These are phyloP conservation scores for Plasmodium fragile DNA, from an alignment of 169 alveolate species.

Conservation along the genomic window DNA sequence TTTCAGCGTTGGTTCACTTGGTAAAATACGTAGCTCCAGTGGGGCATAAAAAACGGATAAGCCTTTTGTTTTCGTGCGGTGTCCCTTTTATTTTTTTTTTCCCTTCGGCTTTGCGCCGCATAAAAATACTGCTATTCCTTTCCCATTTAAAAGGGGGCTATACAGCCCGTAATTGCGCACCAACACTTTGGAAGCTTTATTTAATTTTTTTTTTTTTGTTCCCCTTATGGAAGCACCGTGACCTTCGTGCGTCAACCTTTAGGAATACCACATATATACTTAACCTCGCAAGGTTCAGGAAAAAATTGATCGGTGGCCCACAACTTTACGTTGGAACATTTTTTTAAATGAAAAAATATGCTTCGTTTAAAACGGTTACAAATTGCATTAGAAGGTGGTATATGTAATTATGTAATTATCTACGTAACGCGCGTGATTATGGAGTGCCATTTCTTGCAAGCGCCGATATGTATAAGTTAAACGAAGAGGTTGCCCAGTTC, in stretches of 20 bases:
- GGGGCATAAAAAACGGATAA: not conserved
- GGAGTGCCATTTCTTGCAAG: not conserved
- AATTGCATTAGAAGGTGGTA: not conserved
- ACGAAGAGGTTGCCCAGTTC: not conserved
- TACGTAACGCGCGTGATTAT: not conserved
- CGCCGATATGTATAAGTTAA: not conserved
- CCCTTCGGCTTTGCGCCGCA: not conserved
- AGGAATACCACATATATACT: not conserved
- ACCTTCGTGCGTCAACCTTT: not conserved
- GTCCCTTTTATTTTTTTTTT: not conserved
- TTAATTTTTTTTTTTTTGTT: no score
- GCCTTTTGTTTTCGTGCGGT: not conserved
- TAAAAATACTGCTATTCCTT: not conserved
- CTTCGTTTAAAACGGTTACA: not conserved
- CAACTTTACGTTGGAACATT: not conserved
- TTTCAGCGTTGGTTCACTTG: not conserved
- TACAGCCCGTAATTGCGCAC: not conserved
- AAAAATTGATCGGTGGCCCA: not conserved
- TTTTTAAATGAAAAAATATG: no score
- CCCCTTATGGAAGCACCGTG: not conserved
- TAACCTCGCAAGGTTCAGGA: not conserved
- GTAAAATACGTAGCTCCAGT: not conserved
- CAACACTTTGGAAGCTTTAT: not conserved
- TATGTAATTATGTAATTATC: not conserved
- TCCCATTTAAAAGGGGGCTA: not conserved